Evolutionary conservation across 2,329 filamentous ascomycete species (phyloP), one percentile per base, ranked within the genome.

Genomic region (Neonectria sp.): DNA sequence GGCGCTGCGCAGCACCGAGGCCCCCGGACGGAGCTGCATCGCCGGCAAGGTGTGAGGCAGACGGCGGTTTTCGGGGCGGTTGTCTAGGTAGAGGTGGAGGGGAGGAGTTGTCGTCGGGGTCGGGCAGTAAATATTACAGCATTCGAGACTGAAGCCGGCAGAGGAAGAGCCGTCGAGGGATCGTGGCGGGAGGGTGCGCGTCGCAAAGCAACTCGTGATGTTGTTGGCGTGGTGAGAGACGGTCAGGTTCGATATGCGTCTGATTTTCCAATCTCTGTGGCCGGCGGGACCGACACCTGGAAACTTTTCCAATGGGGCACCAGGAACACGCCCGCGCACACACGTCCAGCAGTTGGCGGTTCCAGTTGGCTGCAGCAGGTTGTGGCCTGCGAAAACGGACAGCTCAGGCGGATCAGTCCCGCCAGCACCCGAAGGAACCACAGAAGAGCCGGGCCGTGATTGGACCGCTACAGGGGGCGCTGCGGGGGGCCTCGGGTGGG

Each of bases 1-100:
- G 71, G 82, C 80, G 73, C 81, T 78, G 65, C 83, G 81, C 75
- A 89, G 83, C 81, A 81, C 79, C 74, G 83, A 83, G 79, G 86
- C 84, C 82, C 86, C 84, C 68, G 84, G 81, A 79, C 84, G 86
- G 79, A 89, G 83, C 81, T 84, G 87, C 87, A 90, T 90, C 65
- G 67, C 68, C 52, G 65, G 59, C 55, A 55, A 46, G 35, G 21
- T 51, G 49, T 48, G 67, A 48, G 60, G 46, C 61, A 65, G 45
- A 57, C 55, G 57, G 33, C 48, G 56, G 59, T 37, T 60, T 43
- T 69, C 56, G 45, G 59, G 57, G 55, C 43, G 33, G 53, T 13
- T 35, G 61, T 33, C 33, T 55, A 68, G 59, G 49, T 43, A 15
- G 43, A 49, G 56, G 52, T 37, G 58, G 45, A 9, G 24, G 35